Conservation (phyloP, 2,329 filamentous ascomycete species). For the Claviceps capensis region DNA sequence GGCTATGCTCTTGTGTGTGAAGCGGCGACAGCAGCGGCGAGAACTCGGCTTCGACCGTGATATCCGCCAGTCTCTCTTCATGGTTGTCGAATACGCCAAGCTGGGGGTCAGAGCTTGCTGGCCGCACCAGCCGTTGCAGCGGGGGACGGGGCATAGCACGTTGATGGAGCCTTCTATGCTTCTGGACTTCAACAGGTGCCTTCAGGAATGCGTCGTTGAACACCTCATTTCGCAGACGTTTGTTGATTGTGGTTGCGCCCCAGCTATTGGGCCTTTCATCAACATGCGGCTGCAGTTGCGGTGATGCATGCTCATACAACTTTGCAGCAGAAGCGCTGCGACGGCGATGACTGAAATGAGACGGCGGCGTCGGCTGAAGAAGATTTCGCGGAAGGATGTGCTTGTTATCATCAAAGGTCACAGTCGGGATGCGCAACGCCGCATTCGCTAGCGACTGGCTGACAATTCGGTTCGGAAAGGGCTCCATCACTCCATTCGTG, state of each 20-base stretch:
- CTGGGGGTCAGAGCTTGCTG: slow-evolving; percentile 31
- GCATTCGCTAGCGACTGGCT: slow-evolving; percentile 63
- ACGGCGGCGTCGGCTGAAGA: slow-evolving; percentile 44
- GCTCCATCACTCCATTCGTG: slow-evolving; percentile 8
- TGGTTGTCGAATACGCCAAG: slow-evolving; percentile 10
- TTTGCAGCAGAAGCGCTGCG: slow-evolving; percentile 20
- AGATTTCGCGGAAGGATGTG: slow-evolving; percentile 84
- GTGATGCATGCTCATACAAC: slow-evolving; percentile 6
- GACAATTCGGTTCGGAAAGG: slow-evolving; percentile 29
- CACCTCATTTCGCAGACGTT: slow-evolving; percentile 75
- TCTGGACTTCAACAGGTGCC: slow-evolving; percentile 67
- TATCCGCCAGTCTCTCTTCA: neutral
- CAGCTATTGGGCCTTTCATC: slow-evolving; percentile 54
- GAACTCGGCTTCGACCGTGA: neutral
- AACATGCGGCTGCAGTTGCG: slow-evolving; percentile 23
- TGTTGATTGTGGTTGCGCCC: slow-evolving; percentile 88
- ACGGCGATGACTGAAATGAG: slow-evolving; percentile 18
- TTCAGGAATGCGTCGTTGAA: slow-evolving; percentile 85
- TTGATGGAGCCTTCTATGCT: slow-evolving; percentile 58
- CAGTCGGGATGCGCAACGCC: slow-evolving; percentile 62
- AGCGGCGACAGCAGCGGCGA: neutral
- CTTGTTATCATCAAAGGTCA: slow-evolving; percentile 85
- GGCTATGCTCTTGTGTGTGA: neutral
- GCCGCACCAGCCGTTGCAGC: slow-evolving; percentile 30
- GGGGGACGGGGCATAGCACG: slow-evolving; percentile 46